Percentiles rank a stretch among this genome's conserved stretches.
Evolutionary conservation across 1,284 basidiomycete genomes (phyloP).

Genomic region (Cutaneotrichosporon sp.): DNA sequence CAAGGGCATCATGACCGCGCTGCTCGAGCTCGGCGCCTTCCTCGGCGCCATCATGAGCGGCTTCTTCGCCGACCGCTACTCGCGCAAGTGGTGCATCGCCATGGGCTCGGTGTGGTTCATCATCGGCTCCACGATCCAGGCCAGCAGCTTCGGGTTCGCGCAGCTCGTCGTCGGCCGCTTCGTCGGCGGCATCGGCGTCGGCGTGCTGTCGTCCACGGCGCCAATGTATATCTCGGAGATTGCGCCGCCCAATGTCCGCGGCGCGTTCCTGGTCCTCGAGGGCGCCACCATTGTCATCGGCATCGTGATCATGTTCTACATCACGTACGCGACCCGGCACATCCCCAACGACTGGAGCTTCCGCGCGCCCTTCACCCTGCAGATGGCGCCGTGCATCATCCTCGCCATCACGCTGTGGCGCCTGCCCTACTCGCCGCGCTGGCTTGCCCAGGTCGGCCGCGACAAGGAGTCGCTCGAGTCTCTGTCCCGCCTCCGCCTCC

Average conservation of each 20-base stretch:
- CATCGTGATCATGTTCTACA: constrained; percentile 24
- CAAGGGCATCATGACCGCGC: constrained; percentile 40
- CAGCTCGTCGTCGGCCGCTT: constrained; percentile 39
- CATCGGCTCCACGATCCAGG: constrained; percentile 35
- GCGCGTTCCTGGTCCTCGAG: constrained; percentile 73
- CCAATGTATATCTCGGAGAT: constrained; percentile 52
- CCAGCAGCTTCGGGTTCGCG: constrained; percentile 26
- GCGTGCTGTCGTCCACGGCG: constrained; percentile 43
- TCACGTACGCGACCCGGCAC: constrained; percentile 28
- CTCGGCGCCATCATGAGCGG: constrained; percentile 36
- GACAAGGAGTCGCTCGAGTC: constrained; percentile 38
- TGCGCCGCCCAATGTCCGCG: constrained; percentile 59
- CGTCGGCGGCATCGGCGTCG: constrained; percentile 39
- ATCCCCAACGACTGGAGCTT: constrained; percentile 29
- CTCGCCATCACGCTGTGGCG: constrained; percentile 48
- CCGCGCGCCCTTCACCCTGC: constrained; percentile 41
- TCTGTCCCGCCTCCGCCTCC: constrained; percentile 39
- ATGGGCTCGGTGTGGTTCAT: constrained; percentile 35
- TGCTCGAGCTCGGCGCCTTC: constrained; percentile 45
- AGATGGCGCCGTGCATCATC: constrained; percentile 34
- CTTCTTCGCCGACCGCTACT: constrained; percentile 37
- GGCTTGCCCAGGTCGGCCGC: constrained; percentile 58
- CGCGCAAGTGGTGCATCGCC: constrained; percentile 33
- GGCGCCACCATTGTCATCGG: constrained; percentile 71
- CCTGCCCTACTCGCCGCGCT: constrained; percentile 62